These are phyloP conservation scores for Fusarium penzigii DNA, from an alignment of 2,329 filamentous ascomycete genomes.

Conservation along the genomic window DNA sequence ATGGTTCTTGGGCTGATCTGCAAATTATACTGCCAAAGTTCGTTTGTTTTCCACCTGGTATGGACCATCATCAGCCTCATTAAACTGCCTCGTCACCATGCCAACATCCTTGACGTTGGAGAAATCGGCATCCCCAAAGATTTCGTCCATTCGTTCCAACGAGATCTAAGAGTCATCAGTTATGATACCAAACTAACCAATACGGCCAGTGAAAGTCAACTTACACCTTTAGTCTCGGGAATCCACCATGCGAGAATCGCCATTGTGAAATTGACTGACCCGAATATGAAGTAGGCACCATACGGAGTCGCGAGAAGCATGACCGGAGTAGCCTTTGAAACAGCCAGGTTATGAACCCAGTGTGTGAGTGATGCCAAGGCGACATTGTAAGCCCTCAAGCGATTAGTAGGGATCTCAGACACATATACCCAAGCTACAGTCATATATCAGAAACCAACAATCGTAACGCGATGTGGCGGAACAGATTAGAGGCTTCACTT, in stretches of 20 bases:
- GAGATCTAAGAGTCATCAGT: neutral
- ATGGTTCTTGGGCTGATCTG: no score
- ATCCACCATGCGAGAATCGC: constrained; percentile 47
- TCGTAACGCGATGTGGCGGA: neutral
- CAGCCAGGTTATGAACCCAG: constrained; percentile 66
- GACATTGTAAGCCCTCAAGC: constrained; percentile 60
- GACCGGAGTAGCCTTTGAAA: constrained; percentile 59
- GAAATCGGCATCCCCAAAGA: neutral
- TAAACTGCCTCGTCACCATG: neutral
- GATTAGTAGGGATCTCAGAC: constrained; percentile 61
- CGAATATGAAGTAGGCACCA: constrained; percentile 60
- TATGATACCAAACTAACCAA: neutral
- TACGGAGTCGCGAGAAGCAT: constrained; percentile 52
- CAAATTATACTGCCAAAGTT: neutral
- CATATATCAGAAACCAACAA: neutral
- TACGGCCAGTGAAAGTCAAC: constrained; percentile 8
- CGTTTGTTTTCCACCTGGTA: neutral
- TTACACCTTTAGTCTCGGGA: constrained; percentile 60
- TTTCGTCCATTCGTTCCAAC: neutral
- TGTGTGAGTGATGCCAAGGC: constrained; percentile 62
- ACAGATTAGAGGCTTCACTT: constrained; percentile 36
- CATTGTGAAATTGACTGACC: constrained; percentile 58
- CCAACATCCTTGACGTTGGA: neutral
- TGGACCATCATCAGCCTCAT: neutral
- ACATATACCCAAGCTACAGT: constrained; percentile 45